These are phyloP conservation scores for Ambrosia artemisiifolia DNA, from an alignment of 129 eudicot genomes.

Conservation along the genomic window DNA sequence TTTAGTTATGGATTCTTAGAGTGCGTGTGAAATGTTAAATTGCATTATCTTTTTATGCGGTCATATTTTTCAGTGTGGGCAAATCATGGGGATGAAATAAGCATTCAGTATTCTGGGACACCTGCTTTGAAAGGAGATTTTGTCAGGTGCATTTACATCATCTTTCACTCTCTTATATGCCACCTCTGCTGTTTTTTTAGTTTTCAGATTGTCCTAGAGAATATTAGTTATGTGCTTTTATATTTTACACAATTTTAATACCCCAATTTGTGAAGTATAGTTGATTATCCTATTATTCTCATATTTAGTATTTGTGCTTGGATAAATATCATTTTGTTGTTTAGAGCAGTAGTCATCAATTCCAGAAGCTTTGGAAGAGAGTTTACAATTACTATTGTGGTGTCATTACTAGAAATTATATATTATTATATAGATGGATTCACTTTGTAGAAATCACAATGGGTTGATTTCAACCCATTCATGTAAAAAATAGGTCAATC, in stretches of 20 bases:
- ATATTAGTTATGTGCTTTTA: background rate
- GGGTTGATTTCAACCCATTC: background rate
- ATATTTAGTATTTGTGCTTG: background rate
- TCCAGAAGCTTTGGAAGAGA: background rate
- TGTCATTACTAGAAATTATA: background rate
- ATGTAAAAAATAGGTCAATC: background rate
- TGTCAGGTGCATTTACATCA: slow-evolving; percentile 65
- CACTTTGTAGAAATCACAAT: background rate
- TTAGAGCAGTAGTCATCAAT: slow-evolving; percentile 14
- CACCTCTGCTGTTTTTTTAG: slow-evolving; percentile 9
- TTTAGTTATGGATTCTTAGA: slow-evolving; percentile 1
- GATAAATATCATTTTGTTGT: background rate
- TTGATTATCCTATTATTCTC: background rate
- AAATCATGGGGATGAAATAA: slow-evolving; percentile 92
- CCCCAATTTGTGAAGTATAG: background rate
- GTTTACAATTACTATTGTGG: background rate
- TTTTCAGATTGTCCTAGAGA: background rate
- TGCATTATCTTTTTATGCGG: background rate
- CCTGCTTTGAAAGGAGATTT: slow-evolving; percentile 97
- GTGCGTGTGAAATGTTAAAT: slow-evolving; percentile 4
- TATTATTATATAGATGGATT: background rate
- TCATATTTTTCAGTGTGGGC: slow-evolving; percentile 73
- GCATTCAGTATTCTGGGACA: slow-evolving; percentile 98
- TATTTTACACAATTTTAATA: background rate
- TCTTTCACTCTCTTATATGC: slow-evolving; percentile 6